Evolutionary conservation across 805 yeast genomes (phyloP), one percentile per base, ranked within the genome.

Genomic region (Ogataea glucozyma): DNA sequence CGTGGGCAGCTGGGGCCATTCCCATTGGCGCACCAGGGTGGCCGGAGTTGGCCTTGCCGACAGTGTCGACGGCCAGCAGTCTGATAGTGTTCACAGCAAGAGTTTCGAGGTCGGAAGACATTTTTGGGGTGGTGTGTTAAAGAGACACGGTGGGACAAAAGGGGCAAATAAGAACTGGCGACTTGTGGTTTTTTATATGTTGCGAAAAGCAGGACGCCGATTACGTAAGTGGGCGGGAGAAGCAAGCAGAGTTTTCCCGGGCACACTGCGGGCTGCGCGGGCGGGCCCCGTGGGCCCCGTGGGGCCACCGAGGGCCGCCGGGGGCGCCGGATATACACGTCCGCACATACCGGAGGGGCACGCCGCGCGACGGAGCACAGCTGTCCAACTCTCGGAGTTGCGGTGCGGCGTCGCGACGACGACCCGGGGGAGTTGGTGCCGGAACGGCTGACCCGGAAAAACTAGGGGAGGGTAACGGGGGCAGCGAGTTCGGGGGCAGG

Each of bases 1-100:
- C 83, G 69, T 91, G 97, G 50, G 97, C 96, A 48, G 90, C 83
- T 34, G 97, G 96, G 13, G 99, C 97, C 70, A 91, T 74, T 52
- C 98, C 98, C 79, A 91, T 81, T 60, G 98, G 98, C 41, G 99
- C 98, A 74, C 99, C 99, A 43, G 99, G 99, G 73, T 91, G 99
- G 55, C 99, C 99, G 48, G 96, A 85, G 71, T 91, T 85, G 60
- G 97, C 91, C 70, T 81, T 77, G 47, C 83, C 75, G 49, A 88
- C 95, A 53, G 86, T 81, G 67, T 91, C 99, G 41, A 86, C 87
- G 26, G 98, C 81, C 58, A 91, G 78, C 48, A 83, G 71, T 73
- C 97, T 88, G 73, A 91, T 86, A 57, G 98, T 88, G 75, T 78
- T 75, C 69, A 91, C 74, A 46, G 96, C 87, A 65, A 75, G 74